Percentiles rank a stretch among this genome's conserved stretches.
Conservation (phyloP, 495 filamentous ascomycete genomes). For the Xylaria sp. region DNA sequence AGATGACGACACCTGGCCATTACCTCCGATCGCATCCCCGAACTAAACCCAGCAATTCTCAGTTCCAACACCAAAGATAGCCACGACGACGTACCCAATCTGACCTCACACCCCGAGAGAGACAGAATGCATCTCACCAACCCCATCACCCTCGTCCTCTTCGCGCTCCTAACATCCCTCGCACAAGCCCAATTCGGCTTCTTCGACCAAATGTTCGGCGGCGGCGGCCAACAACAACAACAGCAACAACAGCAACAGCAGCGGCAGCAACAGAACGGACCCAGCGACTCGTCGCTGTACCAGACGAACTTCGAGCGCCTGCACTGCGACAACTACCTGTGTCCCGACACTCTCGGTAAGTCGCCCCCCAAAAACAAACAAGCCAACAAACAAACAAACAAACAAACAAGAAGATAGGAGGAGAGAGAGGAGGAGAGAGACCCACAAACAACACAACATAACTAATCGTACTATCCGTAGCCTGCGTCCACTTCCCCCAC, state of each 20-base stretch:
- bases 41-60: too few species aligned
- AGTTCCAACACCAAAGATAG: too few species aligned
- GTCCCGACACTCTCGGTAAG: conserved; percentile 78
- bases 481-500: conserved; percentile 91
- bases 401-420: background rate
- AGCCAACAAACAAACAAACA: background rate
- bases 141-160: conserved; percentile 43
- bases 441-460: too few species aligned
- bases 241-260: conserved; percentile 59
- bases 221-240: conserved; percentile 47
- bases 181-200: conserved; percentile 76
- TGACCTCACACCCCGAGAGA: background rate
- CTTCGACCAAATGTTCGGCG: conserved; percentile 81
- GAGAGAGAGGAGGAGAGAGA: background rate
- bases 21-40: too few species aligned
- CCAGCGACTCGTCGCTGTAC: conserved; percentile 80
- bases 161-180: conserved; percentile 37
- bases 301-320: conserved; percentile 71
- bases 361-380: background rate
- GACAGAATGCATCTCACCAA: conserved; percentile 27
- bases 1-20: conserved; percentile 17
- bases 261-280: conserved; percentile 72
- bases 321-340: conserved; percentile 88
- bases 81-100: too few species aligned
- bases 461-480: too few species aligned